A percentile compares a stretch with the other conserved stretches of the same genome.
Conservation (phyloP, 192 early-diverging fungal genomes). For the Thamnidium elegans region DNA sequence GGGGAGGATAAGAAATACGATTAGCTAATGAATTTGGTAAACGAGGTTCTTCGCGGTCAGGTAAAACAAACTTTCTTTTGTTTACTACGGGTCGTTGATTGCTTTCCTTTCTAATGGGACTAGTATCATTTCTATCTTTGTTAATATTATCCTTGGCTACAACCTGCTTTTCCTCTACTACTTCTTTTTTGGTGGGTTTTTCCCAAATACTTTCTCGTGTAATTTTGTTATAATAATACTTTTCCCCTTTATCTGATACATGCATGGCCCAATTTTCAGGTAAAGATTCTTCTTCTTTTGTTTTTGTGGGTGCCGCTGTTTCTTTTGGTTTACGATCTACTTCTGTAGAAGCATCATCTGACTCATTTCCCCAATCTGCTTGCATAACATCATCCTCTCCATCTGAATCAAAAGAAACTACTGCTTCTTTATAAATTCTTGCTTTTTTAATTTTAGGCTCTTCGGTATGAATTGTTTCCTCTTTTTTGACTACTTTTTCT, state of each 20-base stretch:
- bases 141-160: not conserved
- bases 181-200: not conserved
- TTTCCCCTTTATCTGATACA: constrained; percentile 14
- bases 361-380: constrained; percentile 16
- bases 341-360: not conserved
- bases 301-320: not conserved
- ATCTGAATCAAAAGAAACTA: constrained; percentile 1
- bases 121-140: not conserved
- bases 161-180: not conserved
- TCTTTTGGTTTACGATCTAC: not conserved
- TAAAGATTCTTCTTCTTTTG: not conserved
- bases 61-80: too few species aligned
- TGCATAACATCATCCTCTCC: constrained; percentile 8
- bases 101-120: not conserved
- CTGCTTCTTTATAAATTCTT: not conserved
- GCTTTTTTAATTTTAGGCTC: too few species aligned
- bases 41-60: too few species aligned
- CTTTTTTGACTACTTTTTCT: too few species aligned
- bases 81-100: too few species aligned
- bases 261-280: constrained; percentile 3
- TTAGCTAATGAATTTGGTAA: too few species aligned
- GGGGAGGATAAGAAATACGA: too few species aligned
- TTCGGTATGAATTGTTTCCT: too few species aligned
- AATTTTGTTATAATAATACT: constrained; percentile 17
- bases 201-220: constrained; percentile 10